Percentiles rank a stretch among this genome's conserved stretches.
Conservation (phyloP, 1,284 basidiomycete genomes). For the Cystobasidium pallidum region DNA sequence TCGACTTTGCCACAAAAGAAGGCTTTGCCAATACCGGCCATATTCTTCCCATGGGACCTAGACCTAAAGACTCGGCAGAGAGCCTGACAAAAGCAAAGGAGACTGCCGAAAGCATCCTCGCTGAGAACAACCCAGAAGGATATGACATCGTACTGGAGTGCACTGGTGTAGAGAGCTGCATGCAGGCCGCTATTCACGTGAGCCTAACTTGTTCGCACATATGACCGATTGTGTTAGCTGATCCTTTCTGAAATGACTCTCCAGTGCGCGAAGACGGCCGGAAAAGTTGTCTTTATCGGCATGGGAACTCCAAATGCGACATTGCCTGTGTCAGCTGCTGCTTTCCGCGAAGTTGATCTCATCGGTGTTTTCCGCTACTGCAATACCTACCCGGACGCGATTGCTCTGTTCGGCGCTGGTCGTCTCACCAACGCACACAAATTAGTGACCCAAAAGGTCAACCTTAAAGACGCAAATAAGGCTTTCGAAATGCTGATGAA, state of each 20-base stretch:
- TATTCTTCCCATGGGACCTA: slow-evolving; percentile 64
- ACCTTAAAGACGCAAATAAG: slow-evolving; percentile 66
- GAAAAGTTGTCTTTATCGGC: slow-evolving; percentile 87
- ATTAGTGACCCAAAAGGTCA: slow-evolving; percentile 78
- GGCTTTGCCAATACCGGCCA: slow-evolving; percentile 76
- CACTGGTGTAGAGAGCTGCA: slow-evolving; percentile 77
- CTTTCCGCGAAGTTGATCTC: slow-evolving; percentile 88
- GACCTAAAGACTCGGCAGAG: slow-evolving; percentile 59
- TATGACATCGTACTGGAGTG: slow-evolving; percentile 94
- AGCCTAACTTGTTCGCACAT: slow-evolving; percentile 1
- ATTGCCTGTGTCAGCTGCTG: slow-evolving; percentile 79
- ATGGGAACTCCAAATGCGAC: slow-evolving; percentile 86
- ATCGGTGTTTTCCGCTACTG: slow-evolving; percentile 77
- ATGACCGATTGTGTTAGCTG: not conserved
- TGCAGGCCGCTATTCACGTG: slow-evolving; percentile 54
- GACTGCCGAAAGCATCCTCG: slow-evolving; percentile 63
- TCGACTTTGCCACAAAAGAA: slow-evolving; percentile 72
- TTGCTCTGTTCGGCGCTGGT: slow-evolving; percentile 70
- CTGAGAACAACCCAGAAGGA: slow-evolving; percentile 60
- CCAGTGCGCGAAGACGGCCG: slow-evolving; percentile 77
- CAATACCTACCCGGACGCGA: slow-evolving; percentile 82
- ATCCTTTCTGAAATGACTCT: not conserved
- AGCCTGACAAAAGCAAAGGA: slow-evolving; percentile 70
- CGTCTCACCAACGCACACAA: slow-evolving; percentile 68
- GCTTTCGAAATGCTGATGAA: slow-evolving; percentile 78